phyloP scores from a whole-genome alignment of 305 asterid genomes.

The Fraxinus dipetala region DNA sequence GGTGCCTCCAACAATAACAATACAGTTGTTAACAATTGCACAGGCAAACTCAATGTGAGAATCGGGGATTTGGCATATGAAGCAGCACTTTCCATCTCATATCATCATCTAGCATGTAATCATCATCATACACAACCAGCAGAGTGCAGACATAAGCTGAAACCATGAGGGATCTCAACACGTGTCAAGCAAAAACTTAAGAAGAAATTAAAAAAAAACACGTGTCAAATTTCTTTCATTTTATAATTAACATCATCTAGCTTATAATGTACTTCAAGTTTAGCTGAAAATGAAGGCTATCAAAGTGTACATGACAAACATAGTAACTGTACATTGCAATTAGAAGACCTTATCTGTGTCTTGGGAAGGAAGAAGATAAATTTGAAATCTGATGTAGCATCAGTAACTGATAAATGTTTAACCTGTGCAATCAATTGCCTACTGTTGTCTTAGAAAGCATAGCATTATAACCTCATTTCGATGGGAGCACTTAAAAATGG shows the following conservation, averaged over 20 bases:
- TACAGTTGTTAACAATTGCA: conserved; percentile 63
- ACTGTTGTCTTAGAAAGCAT: conserved; percentile 5
- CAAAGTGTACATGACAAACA: background rate
- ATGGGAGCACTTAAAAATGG: conserved; percentile 92
- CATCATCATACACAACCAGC: conserved; percentile 76
- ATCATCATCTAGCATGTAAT: conserved; percentile 85
- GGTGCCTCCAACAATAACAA: conserved; percentile 38
- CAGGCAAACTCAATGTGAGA: conserved; percentile 97
- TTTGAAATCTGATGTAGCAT: background rate
- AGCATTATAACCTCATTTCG: conserved; percentile 70
- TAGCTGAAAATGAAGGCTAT: background rate
- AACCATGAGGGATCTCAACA: conserved; percentile 20
- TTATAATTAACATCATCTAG: too few species aligned
- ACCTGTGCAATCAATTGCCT: conserved; percentile 6
- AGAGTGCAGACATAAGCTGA: conserved; percentile 30
- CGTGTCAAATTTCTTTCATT: background rate
- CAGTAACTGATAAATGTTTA: background rate
- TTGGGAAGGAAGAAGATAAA: background rate
- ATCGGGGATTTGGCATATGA: conserved; percentile 96
- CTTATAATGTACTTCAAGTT: background rate
- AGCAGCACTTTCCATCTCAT: conserved; percentile 88
- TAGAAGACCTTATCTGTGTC: background rate
- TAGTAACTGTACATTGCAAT: background rate
- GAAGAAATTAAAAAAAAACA: background rate
- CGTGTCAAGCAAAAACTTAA: background rate